A percentile compares a stretch with the other conserved stretches of the same genome.
These are phyloP conservation scores for Opeltia flavorubescens DNA, from an alignment of 495 filamentous ascomycete genomes.

Conservation along the genomic window DNA sequence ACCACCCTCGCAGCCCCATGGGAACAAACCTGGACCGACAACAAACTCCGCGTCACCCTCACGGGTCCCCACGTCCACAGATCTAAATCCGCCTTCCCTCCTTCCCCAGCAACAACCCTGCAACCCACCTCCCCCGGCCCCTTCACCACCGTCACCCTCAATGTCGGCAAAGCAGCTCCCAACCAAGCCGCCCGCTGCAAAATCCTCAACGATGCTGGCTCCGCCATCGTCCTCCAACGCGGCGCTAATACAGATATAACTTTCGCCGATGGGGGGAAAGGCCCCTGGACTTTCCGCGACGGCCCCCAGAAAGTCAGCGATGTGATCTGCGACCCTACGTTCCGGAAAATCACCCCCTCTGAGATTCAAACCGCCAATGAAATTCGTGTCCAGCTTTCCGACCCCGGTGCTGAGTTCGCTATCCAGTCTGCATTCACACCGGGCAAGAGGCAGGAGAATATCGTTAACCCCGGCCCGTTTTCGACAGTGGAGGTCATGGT, in stretches of 20 bases:
- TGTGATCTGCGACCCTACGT: conserved; percentile 4
- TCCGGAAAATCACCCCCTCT: neutral
- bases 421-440: neutral
- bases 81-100: neutral
- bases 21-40: neutral
- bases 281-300: neutral
- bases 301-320: neutral
- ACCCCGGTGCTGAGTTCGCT: neutral
- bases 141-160: conserved; percentile 2
- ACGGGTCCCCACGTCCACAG: neutral
- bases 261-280: conserved; percentile 5
- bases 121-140: neutral
- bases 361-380: neutral
- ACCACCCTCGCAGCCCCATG: conserved; percentile 5
- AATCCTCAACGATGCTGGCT: conserved; percentile 5
- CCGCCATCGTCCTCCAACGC: conserved; percentile 4
- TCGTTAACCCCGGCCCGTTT: neutral
- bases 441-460: neutral
- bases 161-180: neutral
- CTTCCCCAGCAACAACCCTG: neutral
- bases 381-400: conserved; percentile 1
- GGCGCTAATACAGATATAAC: conserved; percentile 5
- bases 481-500: conserved; percentile 1
- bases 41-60: conserved; percentile 2
- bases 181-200: conserved; percentile 6